These are phyloP conservation scores for Lactifluus echinatus DNA, from an alignment of 768 basidiomycete species.

Conservation along the genomic window DNA sequence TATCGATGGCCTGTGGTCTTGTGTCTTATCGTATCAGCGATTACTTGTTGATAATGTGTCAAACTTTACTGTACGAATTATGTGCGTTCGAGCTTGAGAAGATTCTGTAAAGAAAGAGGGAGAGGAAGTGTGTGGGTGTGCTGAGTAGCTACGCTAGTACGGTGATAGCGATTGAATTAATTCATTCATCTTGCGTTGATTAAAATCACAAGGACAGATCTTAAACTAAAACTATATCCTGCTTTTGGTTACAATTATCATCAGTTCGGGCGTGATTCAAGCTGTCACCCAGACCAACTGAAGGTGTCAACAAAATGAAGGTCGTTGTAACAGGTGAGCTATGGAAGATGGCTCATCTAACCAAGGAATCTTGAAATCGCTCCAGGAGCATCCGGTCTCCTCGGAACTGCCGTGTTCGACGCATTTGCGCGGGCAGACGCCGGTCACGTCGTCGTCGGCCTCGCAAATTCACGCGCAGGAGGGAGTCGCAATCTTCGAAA, in stretches of 20 bases:
- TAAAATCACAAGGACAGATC: no score
- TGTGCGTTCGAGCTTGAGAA: background rate
- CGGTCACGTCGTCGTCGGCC: slow-evolving; percentile 44
- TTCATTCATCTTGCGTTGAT: no score
- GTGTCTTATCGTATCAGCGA: background rate
- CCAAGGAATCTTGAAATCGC: background rate
- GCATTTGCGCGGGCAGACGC: slow-evolving; percentile 44
- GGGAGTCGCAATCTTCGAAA: slow-evolving; percentile 35
- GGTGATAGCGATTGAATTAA: no score
- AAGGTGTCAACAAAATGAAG: slow-evolving; percentile 28
- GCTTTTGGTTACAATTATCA: background rate
- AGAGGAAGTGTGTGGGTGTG: background rate
- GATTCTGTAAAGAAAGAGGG: background rate
- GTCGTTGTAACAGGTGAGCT: slow-evolving; percentile 46
- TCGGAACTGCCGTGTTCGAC: slow-evolving; percentile 69
- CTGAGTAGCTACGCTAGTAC: no score
- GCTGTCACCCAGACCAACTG: background rate
- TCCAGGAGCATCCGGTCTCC: slow-evolving; percentile 84
- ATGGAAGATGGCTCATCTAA: background rate
- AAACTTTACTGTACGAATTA: background rate
- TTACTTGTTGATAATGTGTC: background rate
- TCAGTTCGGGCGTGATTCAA: background rate
- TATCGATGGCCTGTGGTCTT: background rate
- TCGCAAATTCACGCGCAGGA: slow-evolving; percentile 62
- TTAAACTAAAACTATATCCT: no score